Conservation (phyloP, 176 grass and related monocot species). For the Pontederia paniculata region DNA sequence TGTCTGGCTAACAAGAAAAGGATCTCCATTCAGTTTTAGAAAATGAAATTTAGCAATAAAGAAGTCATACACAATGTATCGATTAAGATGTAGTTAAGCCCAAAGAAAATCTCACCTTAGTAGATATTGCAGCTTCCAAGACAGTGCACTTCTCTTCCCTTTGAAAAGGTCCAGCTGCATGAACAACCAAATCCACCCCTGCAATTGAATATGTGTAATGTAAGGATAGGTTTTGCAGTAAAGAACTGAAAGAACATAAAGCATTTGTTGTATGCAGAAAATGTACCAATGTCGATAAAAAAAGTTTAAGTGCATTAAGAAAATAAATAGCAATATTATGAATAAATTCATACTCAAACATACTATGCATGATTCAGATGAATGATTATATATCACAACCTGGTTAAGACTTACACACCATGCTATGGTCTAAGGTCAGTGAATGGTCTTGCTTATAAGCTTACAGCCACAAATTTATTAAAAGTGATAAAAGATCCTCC, state of each 20-base stretch:
- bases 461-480: too few species aligned
- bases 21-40: neutral
- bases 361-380: too few species aligned
- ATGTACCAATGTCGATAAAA: constrained; percentile 1
- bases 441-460: too few species aligned
- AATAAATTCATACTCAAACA: too few species aligned
- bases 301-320: neutral
- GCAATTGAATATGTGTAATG: constrained; percentile 3
- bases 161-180: constrained; percentile 87
- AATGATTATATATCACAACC: too few species aligned
- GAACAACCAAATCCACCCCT: constrained; percentile 80
- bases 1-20: constrained; percentile 38
- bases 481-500: too few species aligned
- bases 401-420: too few species aligned
- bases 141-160: constrained; percentile 48
- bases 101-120: constrained; percentile 36
- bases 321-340: too few species aligned
- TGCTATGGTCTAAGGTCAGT: too few species aligned
- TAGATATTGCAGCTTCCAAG: constrained; percentile 68
- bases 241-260: neutral
- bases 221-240: neutral
- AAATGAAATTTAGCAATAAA: too few species aligned
- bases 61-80: too few species aligned
- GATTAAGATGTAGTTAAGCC: neutral
- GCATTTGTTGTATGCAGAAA: neutral